A percentile compares a stretch with the other conserved stretches of the same genome.
Evolutionary conservation across 2,329 filamentous ascomycete genomes (phyloP).

Genomic region (Juglanconis oblonga): DNA sequence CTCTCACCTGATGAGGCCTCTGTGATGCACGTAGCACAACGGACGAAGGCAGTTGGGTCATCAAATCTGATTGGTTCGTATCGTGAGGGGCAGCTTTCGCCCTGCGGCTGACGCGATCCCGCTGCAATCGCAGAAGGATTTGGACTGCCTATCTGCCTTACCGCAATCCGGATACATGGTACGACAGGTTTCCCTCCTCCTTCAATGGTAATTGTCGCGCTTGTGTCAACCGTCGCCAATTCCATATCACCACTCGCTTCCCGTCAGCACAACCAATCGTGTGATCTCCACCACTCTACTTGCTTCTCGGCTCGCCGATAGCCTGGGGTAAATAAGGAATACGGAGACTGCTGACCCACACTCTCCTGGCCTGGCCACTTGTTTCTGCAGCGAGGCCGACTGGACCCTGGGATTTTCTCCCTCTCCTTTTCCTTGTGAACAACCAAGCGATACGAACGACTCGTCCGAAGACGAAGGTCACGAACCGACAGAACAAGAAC

Average conservation of each 20-base stretch:
- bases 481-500: not conserved
- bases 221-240: not conserved
- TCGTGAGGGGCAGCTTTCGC: not conserved
- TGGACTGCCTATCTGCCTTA: too few species aligned
- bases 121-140: not conserved
- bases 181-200: too few species aligned
- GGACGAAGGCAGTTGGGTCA: not conserved
- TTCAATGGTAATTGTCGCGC: not conserved
- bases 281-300: not conserved
- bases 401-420: constrained; percentile 13
- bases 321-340: constrained; percentile 17
- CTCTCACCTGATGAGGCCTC: not conserved
- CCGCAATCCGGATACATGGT: not conserved
- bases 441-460: not conserved
- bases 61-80: not conserved
- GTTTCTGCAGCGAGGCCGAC: constrained; percentile 5
- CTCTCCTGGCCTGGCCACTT: constrained; percentile 18
- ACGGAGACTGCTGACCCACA: constrained; percentile 18
- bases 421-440: not conserved
- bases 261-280: not conserved
- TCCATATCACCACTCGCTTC: too few species aligned
- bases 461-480: not conserved
- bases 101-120: not conserved
- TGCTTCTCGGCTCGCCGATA: not conserved
- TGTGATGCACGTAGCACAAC: not conserved